Evolutionary conservation across 306 rosid genomes (phyloP).

Genomic region (Cicer pinnatifidum): DNA sequence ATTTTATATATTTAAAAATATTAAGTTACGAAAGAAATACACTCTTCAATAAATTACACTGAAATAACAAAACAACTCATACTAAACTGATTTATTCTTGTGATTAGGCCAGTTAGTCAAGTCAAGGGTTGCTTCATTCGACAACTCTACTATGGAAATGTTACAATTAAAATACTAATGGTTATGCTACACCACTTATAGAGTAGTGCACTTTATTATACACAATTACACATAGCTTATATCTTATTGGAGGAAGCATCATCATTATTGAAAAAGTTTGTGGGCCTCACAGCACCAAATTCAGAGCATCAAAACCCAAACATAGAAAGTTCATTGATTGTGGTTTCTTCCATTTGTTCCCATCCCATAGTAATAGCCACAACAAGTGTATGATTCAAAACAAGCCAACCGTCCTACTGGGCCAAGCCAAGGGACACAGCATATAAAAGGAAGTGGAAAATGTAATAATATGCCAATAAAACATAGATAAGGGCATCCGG

Average conservation of each 20-base stretch:
- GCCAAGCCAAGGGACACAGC: constrained; percentile 16
- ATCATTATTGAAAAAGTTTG: constrained; percentile 32
- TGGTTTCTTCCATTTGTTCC: constrained; percentile 31
- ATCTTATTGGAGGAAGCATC: constrained; percentile 18
- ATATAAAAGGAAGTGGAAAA: constrained; percentile 21
- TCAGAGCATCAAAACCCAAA: constrained; percentile 42
- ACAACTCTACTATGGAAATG: too few relatives aligned
- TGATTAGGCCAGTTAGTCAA: too few relatives aligned
- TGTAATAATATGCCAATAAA: constrained; percentile 45
- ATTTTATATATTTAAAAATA: too few relatives aligned
- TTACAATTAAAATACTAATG: neutral
- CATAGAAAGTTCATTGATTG: constrained; percentile 21
- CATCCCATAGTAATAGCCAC: constrained; percentile 13
- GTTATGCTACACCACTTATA: neutral
- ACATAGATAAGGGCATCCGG: constrained; percentile 49
- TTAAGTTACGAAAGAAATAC: too few relatives aligned
- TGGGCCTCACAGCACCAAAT: constrained; percentile 44
- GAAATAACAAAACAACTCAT: too few relatives aligned
- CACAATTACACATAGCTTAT: neutral
- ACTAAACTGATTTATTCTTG: too few relatives aligned
- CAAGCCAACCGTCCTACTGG: constrained; percentile 44
- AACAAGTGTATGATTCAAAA: constrained; percentile 43
- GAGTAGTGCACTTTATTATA: neutral
- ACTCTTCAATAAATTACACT: too few relatives aligned
- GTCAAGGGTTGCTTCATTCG: too few relatives aligned